Evolutionary conservation across 352 stramenopile species (phyloP), one percentile per base, ranked within the genome.

Genomic region (Albugo laibachii): DNA sequence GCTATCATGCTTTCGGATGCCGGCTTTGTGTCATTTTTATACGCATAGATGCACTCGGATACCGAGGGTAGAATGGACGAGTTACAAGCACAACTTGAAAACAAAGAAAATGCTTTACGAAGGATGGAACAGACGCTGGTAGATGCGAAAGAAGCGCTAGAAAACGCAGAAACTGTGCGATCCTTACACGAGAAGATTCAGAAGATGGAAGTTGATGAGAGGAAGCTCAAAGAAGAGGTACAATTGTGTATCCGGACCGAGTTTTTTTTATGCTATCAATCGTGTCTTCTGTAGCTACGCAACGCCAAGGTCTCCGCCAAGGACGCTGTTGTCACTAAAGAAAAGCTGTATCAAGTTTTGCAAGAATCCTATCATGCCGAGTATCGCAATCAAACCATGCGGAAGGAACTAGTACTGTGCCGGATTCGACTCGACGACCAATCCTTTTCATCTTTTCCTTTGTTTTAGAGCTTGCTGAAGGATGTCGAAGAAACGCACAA

Each of bases 221-320:
- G 64, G 4, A 73, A 74, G 15, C 55, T 83, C n/a, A 84, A 83
- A 43, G 56, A 69, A 27, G 72, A 88, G 70, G 75, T 81, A 44
- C 19, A 52, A 50, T 19, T 10, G 36, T 34, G 14, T 4, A 39
- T 15, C 11, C 3, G 38, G 3, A 43, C 3, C 16, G 8, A 43
- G n/a, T 24, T 10, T 8, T 43, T 3, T 24, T 8, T 3, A 19
- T 8, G 3, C 20, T 34, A 13, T 39, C 55, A 31, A 45, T 40
- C 16, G n/a, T 35, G 15, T 45, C 15, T n/a, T 36, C 14, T 51
- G 41, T 41, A 85, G 73, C 51, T 83, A 37, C 65, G 80, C 21
- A 65, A 69, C 31, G 49, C 83, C 21, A 85, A 83, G 27, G 68
- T 80, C 35, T 69, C 68, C 19, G 81, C 73, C 20, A 66, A 70